A percentile compares a stretch with the other conserved stretches of the same genome.
Evolutionary conservation across 345 rosid genomes (phyloP).

Genomic region (Eucalyptus viminalis): DNA sequence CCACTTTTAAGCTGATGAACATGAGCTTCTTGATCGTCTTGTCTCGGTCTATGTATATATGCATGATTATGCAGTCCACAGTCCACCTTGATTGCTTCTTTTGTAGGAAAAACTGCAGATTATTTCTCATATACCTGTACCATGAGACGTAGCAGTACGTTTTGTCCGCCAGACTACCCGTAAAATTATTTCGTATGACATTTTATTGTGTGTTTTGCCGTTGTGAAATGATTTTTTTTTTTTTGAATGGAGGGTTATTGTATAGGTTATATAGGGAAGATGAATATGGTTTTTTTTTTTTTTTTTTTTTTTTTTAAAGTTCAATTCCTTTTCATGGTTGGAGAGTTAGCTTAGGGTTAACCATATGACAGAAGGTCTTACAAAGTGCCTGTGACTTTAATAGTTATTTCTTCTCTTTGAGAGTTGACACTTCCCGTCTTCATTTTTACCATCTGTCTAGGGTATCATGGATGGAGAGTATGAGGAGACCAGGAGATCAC

Average conservation of each 20-base stretch:
- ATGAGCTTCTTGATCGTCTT: not conserved
- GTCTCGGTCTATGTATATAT: not conserved
- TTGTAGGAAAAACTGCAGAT: too few relatives aligned
- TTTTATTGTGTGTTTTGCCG: too few relatives aligned
- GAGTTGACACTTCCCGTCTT: not conserved
- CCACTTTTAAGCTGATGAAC: not conserved
- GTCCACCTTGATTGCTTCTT: too few relatives aligned
- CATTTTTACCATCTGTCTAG: not conserved
- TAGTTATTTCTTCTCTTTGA: not conserved
- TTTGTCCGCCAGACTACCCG: not conserved
- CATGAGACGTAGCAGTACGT: not conserved
- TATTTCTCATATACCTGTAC: not conserved
- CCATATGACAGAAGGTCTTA: not conserved
- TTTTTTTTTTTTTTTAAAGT: not conserved
- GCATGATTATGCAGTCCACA: too few relatives aligned
- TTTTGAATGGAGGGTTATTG: not conserved
- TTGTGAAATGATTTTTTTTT: not conserved
- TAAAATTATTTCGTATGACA: not conserved
- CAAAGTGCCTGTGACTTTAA: not conserved
- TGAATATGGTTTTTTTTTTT: too few relatives aligned
- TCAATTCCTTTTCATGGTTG: not conserved
- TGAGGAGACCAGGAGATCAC: not conserved
- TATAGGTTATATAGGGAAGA: not conserved
- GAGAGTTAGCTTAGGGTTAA: not conserved
- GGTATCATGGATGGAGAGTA: conserved; percentile 10